Evolutionary conservation across 495 filamentous ascomycete species (phyloP), one percentile per base, ranked within the genome.

Genomic region (Tuber indicum): DNA sequence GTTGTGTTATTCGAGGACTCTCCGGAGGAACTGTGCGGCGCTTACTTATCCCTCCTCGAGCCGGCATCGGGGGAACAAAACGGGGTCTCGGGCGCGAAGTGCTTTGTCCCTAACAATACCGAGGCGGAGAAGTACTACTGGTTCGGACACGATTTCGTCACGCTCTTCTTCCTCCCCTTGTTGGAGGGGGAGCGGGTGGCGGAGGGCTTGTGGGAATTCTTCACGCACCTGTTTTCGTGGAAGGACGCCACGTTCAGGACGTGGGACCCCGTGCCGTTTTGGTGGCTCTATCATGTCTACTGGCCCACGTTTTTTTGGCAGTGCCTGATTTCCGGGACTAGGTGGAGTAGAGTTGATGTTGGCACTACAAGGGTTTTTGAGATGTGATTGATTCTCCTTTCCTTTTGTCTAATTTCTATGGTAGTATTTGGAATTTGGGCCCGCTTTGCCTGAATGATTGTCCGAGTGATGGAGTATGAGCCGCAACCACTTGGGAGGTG

Each of bases 181-280:
- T 76, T 88, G 3, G 52, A 79, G 26, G 45, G 73, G 44, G 16
- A 58, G 76, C 41, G 46, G 0, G 36, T 70, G 8, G 16, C 26
- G 19, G 17, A 12, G 23, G 42, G 36, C 39, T 66, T 82, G 52
- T 70, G 73, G 44, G 76, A 79, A 6, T 86, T 88, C 74, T 43
- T 84, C 23, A 73, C 82, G 16, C 89, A 90, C 82, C 9, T 90
- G 0, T 32, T 87, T 0, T 84, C 79, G 21, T 91, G 90, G 89
- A 88, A 87, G 75, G 90, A 92, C 44, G 90, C 88, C 7, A 88
- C 85, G 4, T 91, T 85, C 76, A 87, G 88, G 80, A 42, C 84
- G 36, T 90, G 88, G 89, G 90, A 91, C 84, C 90, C 90, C 19
- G 71, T 87, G 78, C 90, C 90, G 0, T 86, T 84, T 70, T 88